These are phyloP conservation scores for Diphasiastrum complanatum DNA, from an alignment of 83 land plant species.

Conservation along the genomic window DNA sequence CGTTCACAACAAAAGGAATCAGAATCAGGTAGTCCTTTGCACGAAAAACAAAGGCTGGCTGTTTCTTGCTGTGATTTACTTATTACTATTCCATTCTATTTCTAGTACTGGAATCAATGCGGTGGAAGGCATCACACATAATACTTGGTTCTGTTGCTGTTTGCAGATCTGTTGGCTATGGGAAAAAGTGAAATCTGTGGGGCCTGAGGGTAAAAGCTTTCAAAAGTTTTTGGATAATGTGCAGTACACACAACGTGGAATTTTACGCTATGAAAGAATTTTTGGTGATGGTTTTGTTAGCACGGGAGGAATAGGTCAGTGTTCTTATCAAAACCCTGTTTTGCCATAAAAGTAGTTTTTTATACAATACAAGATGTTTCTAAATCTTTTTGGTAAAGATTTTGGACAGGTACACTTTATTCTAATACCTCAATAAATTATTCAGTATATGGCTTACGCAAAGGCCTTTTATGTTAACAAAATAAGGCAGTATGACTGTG, in stretches of 20 bases:
- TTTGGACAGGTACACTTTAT: too few relatives aligned
- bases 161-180: slow-evolving; percentile 93
- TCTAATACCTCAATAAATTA: too few relatives aligned
- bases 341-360: too few relatives aligned
- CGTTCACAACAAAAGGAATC: slow-evolving; percentile 84
- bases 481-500: too few relatives aligned
- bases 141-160: background rate
- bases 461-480: too few relatives aligned
- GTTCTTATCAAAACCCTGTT: too few relatives aligned
- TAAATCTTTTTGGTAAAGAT: too few relatives aligned
- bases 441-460: too few relatives aligned
- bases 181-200: slow-evolving; percentile 64
- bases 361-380: too few relatives aligned
- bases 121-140: background rate
- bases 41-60: background rate
- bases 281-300: slow-evolving; percentile 97
- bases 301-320: slow-evolving; percentile 90
- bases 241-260: slow-evolving; percentile 84
- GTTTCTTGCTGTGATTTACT: background rate
- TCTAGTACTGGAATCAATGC: background rate
- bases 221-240: slow-evolving; percentile 82
- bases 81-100: background rate
- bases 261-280: slow-evolving; percentile 87
- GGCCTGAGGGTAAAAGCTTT: slow-evolving; percentile 60
- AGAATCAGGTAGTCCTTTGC: slow-evolving; percentile 63